Base-by-base conservation (phyloP, 495 filamentous ascomycete genomes). In the Jackrogersella multiformis region DNA sequence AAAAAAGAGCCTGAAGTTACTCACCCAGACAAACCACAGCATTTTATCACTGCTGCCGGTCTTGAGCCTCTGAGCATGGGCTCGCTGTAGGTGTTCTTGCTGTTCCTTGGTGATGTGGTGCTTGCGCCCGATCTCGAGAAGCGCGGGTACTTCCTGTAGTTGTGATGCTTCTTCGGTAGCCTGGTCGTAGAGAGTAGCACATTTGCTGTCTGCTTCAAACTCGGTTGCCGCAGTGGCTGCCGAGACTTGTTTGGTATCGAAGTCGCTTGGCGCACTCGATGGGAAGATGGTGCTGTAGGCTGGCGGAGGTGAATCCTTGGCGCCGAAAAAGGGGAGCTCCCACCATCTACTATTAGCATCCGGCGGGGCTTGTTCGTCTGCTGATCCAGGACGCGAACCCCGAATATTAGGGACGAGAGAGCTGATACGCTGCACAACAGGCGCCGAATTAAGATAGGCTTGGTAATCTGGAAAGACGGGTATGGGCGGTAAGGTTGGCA, bases 21-120 rank as follows among this genome's bases (percentile, higher is more conserved):
- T 71, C 86, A 93, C 92, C 92, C 92, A 96, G 73, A 96, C 82
- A 74, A 93, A 90, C 78, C 90, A 94, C 39, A 96, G 81, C 74
- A 92, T 93, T 68, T 89, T 83, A 73, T 96, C 92, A 64, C 84
- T 88, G 39, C 84, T 85, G 36, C 93, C 78, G 62, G 83, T 85
- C 82, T 93, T 93, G 74, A 93, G 86, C 69, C 89, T 90, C 62
- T 84, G 82, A 30, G 88, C 89, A 74, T 93, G 90, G 46, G 89
- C 89, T 45, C 87, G 82, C 49, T 88, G 77, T 32, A 93, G 81
- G 64, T 89, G 86, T 64, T 89, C 89, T 74, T 91, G 89, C 70
- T 94, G 89, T 71, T 92, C 88, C 54, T 84, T 85, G 4, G 90
- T 93, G 49, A 87, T 81, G 20, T 73, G 77, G 57, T 79, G 77